phyloP scores from a whole-genome alignment of 352 stramenopile species.

The Aphanomyces cochlioides region DNA sequence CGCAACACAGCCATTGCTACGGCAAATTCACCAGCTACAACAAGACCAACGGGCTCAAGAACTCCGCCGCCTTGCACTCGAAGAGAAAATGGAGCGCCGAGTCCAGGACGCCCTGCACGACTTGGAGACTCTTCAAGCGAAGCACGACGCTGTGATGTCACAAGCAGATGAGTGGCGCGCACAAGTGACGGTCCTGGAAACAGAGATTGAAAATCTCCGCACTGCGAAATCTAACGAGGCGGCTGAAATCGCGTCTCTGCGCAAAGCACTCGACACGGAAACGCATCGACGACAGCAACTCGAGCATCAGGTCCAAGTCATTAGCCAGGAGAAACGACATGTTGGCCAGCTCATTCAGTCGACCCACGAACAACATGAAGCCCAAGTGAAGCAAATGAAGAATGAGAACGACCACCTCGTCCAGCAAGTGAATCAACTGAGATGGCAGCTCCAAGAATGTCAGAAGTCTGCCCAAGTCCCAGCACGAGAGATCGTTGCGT shows the following conservation, averaged over 20 bases:
- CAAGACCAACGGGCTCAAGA: constrained; percentile 60
- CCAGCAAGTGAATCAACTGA: constrained; percentile 39
- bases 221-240: neutral
- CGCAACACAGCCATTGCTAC: constrained; percentile 68
- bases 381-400: neutral
- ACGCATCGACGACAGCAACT: neutral
- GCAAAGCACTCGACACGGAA: neutral
- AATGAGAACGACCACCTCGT: constrained; percentile 44
- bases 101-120: neutral
- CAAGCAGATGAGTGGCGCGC: neutral
- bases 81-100: neutral
- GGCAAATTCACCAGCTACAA: constrained; percentile 64
- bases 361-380: neutral
- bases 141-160: neutral
- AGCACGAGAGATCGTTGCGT: no score
- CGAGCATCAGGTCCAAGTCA: neutral
- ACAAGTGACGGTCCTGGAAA: neutral
- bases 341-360: neutral
- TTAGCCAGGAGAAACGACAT: constrained; percentile 2
- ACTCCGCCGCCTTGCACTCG: neutral
- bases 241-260: neutral
- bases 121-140: neutral
- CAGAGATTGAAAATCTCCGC: neutral
- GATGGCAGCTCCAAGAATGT: constrained; percentile 38
- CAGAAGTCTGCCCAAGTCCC: neutral